Evolutionary conservation across 1,284 basidiomycete species (phyloP), one percentile per base, ranked within the genome.

Genomic region (Microbotryomycetes sp.): DNA sequence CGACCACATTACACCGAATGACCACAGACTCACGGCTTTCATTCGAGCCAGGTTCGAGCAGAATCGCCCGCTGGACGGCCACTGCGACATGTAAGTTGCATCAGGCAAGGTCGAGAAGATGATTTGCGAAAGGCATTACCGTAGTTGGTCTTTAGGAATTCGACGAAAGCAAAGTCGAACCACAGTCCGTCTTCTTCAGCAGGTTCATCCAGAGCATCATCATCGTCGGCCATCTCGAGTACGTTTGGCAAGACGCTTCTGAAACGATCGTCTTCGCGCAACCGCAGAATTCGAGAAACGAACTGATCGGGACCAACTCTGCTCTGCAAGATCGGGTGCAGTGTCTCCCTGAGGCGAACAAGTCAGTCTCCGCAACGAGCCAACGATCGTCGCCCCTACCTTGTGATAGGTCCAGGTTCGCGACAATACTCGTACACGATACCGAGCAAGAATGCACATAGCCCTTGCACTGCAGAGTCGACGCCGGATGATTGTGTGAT

Each of bases 81-180:
- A 81, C 79, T 80, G 51, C 23, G 15, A 54, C 59, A 52, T 21
- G 51, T 59, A 56, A 58, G 49, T 11, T 46, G 21, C 21, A 18
- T 48, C n/a, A 28, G 18, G n/a, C 26, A 41, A 30, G 30, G 29
- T 53, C 27, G 31, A 31, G 57, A 23, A 59, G 45, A 29, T n/a
- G n/a, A n/a, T n/a, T n/a, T n/a, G n/a, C n/a, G n/a, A n/a, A n/a
- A n/a, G n/a, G n/a, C n/a, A n/a, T 73, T 70, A 93, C 92, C 89
- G 71, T 91, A 94, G 73, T 94, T 92, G 56, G 90, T 91, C 77
- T 97, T 97, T 87, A 91, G 93, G 74, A 97, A 98, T 75, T 98
- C 94, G n/a, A 97, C 86, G 76, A 97, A 98, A 2, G 86, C 83
- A 91, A 92, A 97, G 74, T 97, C 92, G 73, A 98, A 90, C 94